Percentiles rank a stretch among this genome's conserved stretches.
phyloP scores from a whole-genome alignment of 1,139 yeast genomes.

The Schizosaccharomyces versatilis region DNA sequence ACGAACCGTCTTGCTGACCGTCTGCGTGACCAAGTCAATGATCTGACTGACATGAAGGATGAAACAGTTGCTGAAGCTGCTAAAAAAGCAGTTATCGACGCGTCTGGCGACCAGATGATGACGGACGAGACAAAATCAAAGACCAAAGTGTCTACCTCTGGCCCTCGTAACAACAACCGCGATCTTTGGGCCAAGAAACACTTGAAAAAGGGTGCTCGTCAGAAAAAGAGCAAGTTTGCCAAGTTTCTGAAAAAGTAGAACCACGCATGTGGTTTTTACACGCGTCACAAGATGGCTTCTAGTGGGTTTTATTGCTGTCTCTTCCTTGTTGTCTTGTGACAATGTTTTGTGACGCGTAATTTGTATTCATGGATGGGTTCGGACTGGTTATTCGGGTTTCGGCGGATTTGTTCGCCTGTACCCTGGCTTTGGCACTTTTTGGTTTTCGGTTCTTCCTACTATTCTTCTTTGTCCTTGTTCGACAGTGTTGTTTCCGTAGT shows the following conservation, averaged over 20 bases:
- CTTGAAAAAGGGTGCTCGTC: not conserved
- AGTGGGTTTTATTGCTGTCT: too few species aligned
- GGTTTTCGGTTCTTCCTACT: not conserved
- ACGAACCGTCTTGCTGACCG: not conserved
- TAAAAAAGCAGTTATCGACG: not conserved
- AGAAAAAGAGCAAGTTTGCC: not conserved
- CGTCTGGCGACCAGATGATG: not conserved
- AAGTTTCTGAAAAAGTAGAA: not conserved
- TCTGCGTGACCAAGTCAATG: not conserved
- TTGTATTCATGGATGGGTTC: too few species aligned
- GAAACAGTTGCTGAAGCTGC: not conserved
- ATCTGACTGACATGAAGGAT: not conserved
- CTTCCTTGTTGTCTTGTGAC: too few species aligned
- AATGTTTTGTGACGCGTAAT: too few species aligned
- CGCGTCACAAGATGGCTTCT: too few species aligned
- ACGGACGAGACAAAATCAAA: too few species aligned
- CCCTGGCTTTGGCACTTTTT: not conserved
- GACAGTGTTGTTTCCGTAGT: not conserved
- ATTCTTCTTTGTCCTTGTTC: not conserved
- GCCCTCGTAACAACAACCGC: slow-evolving; percentile 1
- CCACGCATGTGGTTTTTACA: not conserved
- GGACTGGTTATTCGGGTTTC: too few species aligned
- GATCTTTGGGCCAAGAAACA: not conserved
- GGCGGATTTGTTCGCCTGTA: too few species aligned
- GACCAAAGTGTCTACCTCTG: not conserved